Conservation (phyloP, 768 basidiomycete species). For the Boletus rubescentipes region DNA sequence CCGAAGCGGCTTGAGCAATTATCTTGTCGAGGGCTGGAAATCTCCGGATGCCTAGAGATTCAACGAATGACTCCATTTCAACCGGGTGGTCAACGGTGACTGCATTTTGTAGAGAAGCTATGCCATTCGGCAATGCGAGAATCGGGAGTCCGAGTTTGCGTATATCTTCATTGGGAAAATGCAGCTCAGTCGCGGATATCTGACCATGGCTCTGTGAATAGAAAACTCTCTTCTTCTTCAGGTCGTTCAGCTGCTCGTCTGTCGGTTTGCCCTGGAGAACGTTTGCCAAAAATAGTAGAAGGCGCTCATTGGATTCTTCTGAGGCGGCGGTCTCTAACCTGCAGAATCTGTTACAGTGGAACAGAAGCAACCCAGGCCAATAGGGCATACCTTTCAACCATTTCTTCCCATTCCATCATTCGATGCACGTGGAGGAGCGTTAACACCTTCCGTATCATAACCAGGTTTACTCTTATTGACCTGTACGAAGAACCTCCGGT, state of each 20-base stretch:
- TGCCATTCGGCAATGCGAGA: constrained; percentile 39
- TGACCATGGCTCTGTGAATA: constrained; percentile 1
- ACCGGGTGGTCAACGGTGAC: not conserved
- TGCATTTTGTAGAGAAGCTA: not conserved
- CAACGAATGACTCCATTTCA: not conserved
- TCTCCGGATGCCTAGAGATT: not conserved
- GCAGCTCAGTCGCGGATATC: constrained; percentile 49
- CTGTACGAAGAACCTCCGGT: not conserved
- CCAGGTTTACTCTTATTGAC: not conserved
- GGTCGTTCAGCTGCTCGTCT: not conserved
- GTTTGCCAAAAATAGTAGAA: constrained; percentile 63
- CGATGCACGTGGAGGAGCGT: constrained; percentile 30
- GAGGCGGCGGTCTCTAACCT: constrained; percentile 13
- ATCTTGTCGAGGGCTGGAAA: constrained; percentile 6
- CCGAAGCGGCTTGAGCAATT: constrained; percentile 8
- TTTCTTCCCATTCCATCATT: constrained; percentile 27
- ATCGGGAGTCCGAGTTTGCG: constrained; percentile 74
- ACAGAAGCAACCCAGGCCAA: constrained; percentile 43
- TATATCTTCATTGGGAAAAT: constrained; percentile 73
- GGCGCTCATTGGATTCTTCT: constrained; percentile 13
- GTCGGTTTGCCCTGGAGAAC: constrained; percentile 36
- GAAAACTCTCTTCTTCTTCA: constrained; percentile 7
- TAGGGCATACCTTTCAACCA: constrained; percentile 25
- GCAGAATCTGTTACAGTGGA: not conserved
- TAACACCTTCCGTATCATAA: constrained; percentile 8